Conservation (phyloP, 2,329 filamentous ascomycete species). For the Monilinia laxa region DNA sequence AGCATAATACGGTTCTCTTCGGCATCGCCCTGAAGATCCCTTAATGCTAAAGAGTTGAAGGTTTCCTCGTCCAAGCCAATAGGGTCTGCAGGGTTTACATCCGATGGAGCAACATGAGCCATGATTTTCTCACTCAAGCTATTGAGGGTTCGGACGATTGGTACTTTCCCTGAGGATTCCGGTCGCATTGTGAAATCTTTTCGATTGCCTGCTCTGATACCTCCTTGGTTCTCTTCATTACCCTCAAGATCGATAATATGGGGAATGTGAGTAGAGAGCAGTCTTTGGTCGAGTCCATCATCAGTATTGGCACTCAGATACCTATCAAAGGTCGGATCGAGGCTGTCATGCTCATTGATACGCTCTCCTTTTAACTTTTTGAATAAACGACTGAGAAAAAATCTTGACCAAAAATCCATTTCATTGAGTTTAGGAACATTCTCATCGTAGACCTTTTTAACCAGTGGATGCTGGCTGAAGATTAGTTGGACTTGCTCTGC, state of each 20-base stretch:
- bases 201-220: slow-evolving; percentile 75
- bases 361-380: slow-evolving; percentile 92
- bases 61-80: slow-evolving; percentile 70
- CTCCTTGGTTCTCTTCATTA: slow-evolving; percentile 93
- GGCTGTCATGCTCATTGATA: slow-evolving; percentile 71
- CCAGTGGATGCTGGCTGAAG: slow-evolving; percentile 86
- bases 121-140: slow-evolving; percentile 91
- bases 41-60: slow-evolving; percentile 72
- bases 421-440: slow-evolving; percentile 81
- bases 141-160: slow-evolving; percentile 87
- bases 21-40: slow-evolving; percentile 73
- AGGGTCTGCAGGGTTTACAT: slow-evolving; percentile 64
- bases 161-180: slow-evolving; percentile 69
- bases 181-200: slow-evolving; percentile 91
- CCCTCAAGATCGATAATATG: slow-evolving; percentile 89
- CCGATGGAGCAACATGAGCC: slow-evolving; percentile 77
- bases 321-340: slow-evolving; percentile 79
- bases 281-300: slow-evolving; percentile 51
- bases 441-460: slow-evolving; percentile 89
- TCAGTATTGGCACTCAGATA: slow-evolving; percentile 75
- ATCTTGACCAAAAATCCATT: slow-evolving; percentile 85
- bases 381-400: slow-evolving; percentile 86
- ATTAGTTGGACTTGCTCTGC: slow-evolving; percentile 92
- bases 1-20: slow-evolving; percentile 78
- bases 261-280: slow-evolving; percentile 68